Percentiles rank a stretch among this genome's conserved stretches.
phyloP scores from a whole-genome alignment of 768 basidiomycete genomes.

The Phlegmacium glaucopus region DNA sequence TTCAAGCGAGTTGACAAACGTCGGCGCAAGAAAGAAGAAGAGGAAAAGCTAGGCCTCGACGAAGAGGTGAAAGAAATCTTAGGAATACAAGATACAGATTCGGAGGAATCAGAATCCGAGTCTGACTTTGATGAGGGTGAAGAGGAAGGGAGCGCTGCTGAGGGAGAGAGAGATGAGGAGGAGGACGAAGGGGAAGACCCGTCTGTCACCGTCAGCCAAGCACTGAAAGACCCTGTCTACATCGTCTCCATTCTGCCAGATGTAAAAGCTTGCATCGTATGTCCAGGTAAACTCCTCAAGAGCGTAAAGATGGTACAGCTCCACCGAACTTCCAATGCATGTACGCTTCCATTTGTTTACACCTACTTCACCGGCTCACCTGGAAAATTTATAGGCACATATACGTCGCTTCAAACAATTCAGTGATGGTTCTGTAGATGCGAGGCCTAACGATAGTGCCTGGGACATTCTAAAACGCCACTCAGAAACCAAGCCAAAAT shows the following conservation, averaged over 20 bases:
- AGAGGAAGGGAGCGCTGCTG: constrained; percentile 24
- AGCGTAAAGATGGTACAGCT: constrained; percentile 48
- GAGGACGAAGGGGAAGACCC: constrained; percentile 33
- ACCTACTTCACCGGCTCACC: constrained; percentile 2
- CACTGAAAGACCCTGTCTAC: constrained; percentile 62
- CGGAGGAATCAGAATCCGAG: constrained; percentile 63
- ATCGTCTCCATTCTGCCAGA: constrained; percentile 52
- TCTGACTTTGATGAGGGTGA: constrained; percentile 36
- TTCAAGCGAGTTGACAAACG: constrained; percentile 79
- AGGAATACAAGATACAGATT: constrained; percentile 72
- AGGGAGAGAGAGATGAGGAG: constrained; percentile 23
- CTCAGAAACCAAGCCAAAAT: constrained; percentile 24
- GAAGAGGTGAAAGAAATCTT: constrained; percentile 61
- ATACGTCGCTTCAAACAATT: constrained; percentile 56
- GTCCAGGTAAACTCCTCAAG: constrained; percentile 73
- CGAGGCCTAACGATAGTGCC: constrained; percentile 44
- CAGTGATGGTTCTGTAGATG: constrained; percentile 33
- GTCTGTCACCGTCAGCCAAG: constrained; percentile 53
- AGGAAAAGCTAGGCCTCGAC: constrained; percentile 62
- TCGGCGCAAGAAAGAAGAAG: constrained; percentile 54
- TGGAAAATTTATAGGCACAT: constrained; percentile 51
- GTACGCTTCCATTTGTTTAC: constrained; percentile 31
- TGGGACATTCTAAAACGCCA: constrained; percentile 37
- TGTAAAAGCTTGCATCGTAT: constrained; percentile 58
- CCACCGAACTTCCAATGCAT: constrained; percentile 63